These are phyloP conservation scores for Coniochaeta ligniaria DNA, from an alignment of 2,329 filamentous ascomycete genomes.

Conservation along the genomic window DNA sequence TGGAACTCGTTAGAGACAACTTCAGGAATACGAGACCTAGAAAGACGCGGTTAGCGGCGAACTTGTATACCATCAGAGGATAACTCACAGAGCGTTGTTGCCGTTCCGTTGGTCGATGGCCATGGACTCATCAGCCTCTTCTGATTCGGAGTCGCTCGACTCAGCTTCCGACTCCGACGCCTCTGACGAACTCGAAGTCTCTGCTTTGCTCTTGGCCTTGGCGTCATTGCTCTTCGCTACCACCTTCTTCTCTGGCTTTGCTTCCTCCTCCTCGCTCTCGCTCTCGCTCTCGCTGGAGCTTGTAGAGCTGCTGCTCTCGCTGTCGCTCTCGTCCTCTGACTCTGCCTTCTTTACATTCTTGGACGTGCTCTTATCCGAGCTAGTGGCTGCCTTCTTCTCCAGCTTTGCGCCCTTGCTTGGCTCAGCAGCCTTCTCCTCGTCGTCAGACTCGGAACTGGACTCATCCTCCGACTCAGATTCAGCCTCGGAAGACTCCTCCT, in stretches of 20 bases:
- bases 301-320: slow-evolving; percentile 9
- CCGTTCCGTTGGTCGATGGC: slow-evolving; percentile 16
- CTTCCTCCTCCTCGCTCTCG: slow-evolving; percentile 15
- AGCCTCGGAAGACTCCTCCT: slow-evolving; percentile 4
- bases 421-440: background rate
- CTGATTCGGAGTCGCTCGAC: slow-evolving; percentile 4
- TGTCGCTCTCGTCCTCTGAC: slow-evolving; percentile 10
- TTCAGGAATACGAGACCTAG: slow-evolving; percentile 21
- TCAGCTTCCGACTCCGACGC: slow-evolving; percentile 6
- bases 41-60: slow-evolving; percentile 10
- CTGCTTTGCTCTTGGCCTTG: slow-evolving; percentile 5
- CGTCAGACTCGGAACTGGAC: slow-evolving; percentile 9
- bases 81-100: slow-evolving; percentile 10
- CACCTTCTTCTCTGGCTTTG: slow-evolving; percentile 6
- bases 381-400: slow-evolving; percentile 7
- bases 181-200: background rate
- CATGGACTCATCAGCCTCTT: slow-evolving; percentile 29
- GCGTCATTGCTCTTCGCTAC: slow-evolving; percentile 1
- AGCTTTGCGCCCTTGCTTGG: slow-evolving; percentile 8
- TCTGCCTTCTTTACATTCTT: slow-evolving; percentile 12
- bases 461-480: slow-evolving; percentile 6
- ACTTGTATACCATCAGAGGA: background rate
- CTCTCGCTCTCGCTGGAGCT: slow-evolving; percentile 18
- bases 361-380: slow-evolving; percentile 9
- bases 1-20: slow-evolving; percentile 46